Evolutionary conservation across 2,329 filamentous ascomycete species (phyloP), one percentile per base, ranked within the genome.

Genomic region (Samsoniella hepiali): DNA sequence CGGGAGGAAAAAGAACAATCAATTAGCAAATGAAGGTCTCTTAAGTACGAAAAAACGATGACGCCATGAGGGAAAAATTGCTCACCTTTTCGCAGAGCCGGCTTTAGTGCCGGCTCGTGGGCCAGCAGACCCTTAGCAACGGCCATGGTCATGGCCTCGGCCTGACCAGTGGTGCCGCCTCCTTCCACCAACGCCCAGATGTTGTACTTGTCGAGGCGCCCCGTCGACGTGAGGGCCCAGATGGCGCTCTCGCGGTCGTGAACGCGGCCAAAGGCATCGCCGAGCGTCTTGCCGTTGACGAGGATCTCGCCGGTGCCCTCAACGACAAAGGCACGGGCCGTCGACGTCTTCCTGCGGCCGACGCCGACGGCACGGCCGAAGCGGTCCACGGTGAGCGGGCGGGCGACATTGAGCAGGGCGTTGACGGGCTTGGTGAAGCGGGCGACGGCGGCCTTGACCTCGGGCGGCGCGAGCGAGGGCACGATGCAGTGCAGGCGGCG

Each of bases 161-260:
- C 94, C 78, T 99, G 96, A 2, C 95, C 95, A 57, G 95, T 99
- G 55, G 91, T 90, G 70, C 95, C 95, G 68, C 95, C 95, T 63
- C 95, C 95, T 64, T 85, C 83, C 3, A 93, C 91, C 57, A 91
- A 78, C 60, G 89, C 93, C 88, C 92, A 99, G 3, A 97, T 87
- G 72, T 99, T 99, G 82, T 99, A 99, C 77, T 97, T 98, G 81
- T 97, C 93, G 67, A 96, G 78, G 67, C 95, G 83, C 50, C 90
- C 82, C 31, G 93, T 96, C 57, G 87, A 84, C 71, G 93, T 92
- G 72, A 99, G 78, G 8, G 94, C 88, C 94, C 94, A 99, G 4
- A 97, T 80, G 3, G 91, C 94, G 73, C 92, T 97, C 80, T 98
- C 95, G 50, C 95, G 88, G 76, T 99, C 94, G 74, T 99, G 94